phyloP scores from a whole-genome alignment of 768 basidiomycete species.

The Brasilioporus rufonigricans region DNA sequence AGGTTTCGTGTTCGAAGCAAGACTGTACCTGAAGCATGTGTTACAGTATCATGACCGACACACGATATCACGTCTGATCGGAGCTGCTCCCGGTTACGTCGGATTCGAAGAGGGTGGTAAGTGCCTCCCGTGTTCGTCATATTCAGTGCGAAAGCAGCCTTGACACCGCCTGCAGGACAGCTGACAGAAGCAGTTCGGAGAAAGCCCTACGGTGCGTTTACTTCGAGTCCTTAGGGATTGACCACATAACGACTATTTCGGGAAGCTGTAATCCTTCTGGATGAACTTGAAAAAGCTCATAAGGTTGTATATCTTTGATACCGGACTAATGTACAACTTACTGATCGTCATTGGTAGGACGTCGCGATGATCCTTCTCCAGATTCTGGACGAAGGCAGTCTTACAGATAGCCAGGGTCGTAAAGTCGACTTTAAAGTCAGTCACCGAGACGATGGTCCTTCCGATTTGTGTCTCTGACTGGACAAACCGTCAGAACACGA shows the following conservation, averaged over 20 bases:
- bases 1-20: neutral
- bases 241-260: neutral
- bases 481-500: slow-evolving; percentile 63
- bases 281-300: slow-evolving; percentile 73
- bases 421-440: slow-evolving; percentile 85
- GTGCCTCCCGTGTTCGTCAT: slow-evolving; percentile 9
- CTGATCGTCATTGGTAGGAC: slow-evolving; percentile 43
- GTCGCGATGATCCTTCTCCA: slow-evolving; percentile 89
- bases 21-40: neutral
- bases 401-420: slow-evolving; percentile 90
- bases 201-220: slow-evolving; percentile 48
- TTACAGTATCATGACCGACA: slow-evolving; percentile 86
- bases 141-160: neutral
- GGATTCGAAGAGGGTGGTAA: slow-evolving; percentile 69
- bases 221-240: neutral
- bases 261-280: slow-evolving; percentile 59
- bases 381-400: slow-evolving; percentile 84
- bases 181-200: slow-evolving; percentile 64
- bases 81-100: slow-evolving; percentile 90
- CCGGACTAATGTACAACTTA: neutral
- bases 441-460: neutral
- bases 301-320: slow-evolving; percentile 42
- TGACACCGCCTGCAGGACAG: slow-evolving; percentile 39
- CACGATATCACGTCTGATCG: slow-evolving; percentile 86
- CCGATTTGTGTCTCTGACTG: neutral